A percentile compares a stretch with the other conserved stretches of the same genome.
phyloP scores from a whole-genome alignment of 1,284 basidiomycete species.

The Cutaneotrichosporon spelunceum region DNA sequence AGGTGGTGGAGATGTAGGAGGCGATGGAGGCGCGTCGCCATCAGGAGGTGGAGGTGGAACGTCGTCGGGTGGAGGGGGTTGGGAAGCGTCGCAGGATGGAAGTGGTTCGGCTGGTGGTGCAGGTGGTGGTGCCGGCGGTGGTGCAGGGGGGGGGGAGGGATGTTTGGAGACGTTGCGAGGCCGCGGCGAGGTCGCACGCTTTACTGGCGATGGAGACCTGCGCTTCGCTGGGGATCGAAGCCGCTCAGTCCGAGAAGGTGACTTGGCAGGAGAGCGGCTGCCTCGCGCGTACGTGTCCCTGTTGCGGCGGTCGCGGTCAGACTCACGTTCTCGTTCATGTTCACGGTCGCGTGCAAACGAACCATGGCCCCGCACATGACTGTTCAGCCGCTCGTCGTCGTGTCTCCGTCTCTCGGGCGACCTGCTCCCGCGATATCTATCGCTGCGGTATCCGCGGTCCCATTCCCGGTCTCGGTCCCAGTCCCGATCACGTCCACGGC shows the following conservation, averaged over 20 bases:
- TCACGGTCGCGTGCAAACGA: neutral
- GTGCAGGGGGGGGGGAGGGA: neutral
- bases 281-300: conserved; percentile 1
- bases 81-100: neutral
- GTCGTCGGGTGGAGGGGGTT: conserved; percentile 5
- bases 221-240: neutral
- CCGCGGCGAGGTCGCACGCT: conserved; percentile 8
- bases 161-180: neutral
- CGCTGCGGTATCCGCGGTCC: neutral
- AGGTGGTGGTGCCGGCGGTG: conserved; percentile 8
- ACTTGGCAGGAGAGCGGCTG: conserved; percentile 1
- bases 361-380: neutral
- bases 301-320: conserved; percentile 3
- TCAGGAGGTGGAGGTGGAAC: conserved; percentile 8
- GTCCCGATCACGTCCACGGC: conserved; percentile 8
- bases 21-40: conserved; percentile 24
- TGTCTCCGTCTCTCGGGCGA: conserved; percentile 11
- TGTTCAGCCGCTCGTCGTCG: conserved; percentile 9
- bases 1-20: conserved; percentile 23
- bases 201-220: conserved; percentile 5
- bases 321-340: conserved; percentile 1
- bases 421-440: conserved; percentile 1
- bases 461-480: conserved; percentile 13
- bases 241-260: conserved; percentile 7
- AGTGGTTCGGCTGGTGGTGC: conserved; percentile 4